phyloP scores from a whole-genome alignment of 257 asterid species.

The Salvia hispanica region DNA sequence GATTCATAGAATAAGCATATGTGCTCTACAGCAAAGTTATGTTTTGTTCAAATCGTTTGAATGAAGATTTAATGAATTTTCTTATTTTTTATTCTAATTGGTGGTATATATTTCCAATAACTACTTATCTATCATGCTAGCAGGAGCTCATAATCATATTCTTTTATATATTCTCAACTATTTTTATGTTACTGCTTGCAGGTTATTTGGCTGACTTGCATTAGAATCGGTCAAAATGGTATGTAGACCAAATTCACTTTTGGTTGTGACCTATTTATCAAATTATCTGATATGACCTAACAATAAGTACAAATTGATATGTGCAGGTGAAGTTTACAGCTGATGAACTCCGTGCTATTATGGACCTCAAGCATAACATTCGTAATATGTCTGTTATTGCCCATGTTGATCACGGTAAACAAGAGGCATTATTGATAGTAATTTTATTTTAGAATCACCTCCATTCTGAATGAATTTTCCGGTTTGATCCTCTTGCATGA shows the following conservation, averaged over 20 bases:
- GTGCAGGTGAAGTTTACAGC: conserved; percentile 66
- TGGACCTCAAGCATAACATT: conserved; percentile 44
- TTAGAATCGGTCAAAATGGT: conserved; percentile 25
- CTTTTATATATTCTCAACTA: neutral
- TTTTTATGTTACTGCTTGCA: conserved; percentile 11
- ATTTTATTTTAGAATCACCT: neutral
- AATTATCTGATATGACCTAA: neutral
- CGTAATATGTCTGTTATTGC: conserved; percentile 32
- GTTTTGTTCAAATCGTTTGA: neutral
- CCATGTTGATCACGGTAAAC: conserved; percentile 29
- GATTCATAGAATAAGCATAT: neutral
- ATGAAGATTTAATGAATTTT: neutral
- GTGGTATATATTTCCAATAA: neutral
- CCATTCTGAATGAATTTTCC: neutral
- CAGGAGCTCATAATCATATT: neutral
- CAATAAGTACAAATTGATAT: neutral
- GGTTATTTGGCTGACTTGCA: conserved; percentile 6
- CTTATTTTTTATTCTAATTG: neutral
- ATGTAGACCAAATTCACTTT: neutral
- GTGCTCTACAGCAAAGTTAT: neutral
- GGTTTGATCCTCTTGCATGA: neutral
- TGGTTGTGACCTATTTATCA: neutral
- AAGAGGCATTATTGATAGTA: neutral
- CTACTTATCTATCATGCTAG: neutral
- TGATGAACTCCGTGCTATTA: conserved; percentile 56